Base-by-base conservation (phyloP, 495 filamentous ascomycete genomes). In the Baudoinia panamericana region DNA sequence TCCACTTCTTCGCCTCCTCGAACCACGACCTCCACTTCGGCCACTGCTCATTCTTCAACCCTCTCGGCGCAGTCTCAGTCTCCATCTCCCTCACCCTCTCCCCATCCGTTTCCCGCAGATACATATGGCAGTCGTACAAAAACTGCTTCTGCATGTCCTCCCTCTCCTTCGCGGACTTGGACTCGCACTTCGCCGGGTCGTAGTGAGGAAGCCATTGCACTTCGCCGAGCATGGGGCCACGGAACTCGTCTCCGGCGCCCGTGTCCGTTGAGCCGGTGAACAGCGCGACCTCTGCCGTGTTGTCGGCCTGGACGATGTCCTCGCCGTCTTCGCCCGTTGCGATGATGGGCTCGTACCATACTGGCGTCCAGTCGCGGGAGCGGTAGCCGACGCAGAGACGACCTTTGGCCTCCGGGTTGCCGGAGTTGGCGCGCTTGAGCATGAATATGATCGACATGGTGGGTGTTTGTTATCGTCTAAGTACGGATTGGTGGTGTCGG, bases 261-360 rank as follows among this genome's bases (percentile, higher is more conserved):
- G 24, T 4, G 2, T 12, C 15, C 29, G 39, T 15, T 15, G 27
- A 27, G 29, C n/a, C n/a, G n/a, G n/a, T n/a, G 39, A 31, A 41
- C 10, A 32, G 39, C 12, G 5, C 39, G 9, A 31, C 11, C 16
- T 41, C 39, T 16, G 27, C 27, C 3, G 16, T 22, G 11, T 21
- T 29, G 12, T 33, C 39, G 13, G 19, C 20, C 11, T 41, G 15
- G 15, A 7, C 2, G 13, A 18, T 24, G 27, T 24, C 12, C 10
- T 7, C 23, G 4, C 30, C 24, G 27, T 33, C 27, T 5, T 22
- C 36, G 12, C 30, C 15, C 9, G n/a, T 19, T 2, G n/a, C 33
- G 20, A 13, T 32, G 39, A 41, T 41, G 17, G 39, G 39, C 19
- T 41, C 27, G 29, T 41, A 41, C 16, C 23, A 41, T 5, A 41